Evolutionary conservation across 495 filamentous ascomycete genomes (phyloP).

Genomic region (Xylaria curta): DNA sequence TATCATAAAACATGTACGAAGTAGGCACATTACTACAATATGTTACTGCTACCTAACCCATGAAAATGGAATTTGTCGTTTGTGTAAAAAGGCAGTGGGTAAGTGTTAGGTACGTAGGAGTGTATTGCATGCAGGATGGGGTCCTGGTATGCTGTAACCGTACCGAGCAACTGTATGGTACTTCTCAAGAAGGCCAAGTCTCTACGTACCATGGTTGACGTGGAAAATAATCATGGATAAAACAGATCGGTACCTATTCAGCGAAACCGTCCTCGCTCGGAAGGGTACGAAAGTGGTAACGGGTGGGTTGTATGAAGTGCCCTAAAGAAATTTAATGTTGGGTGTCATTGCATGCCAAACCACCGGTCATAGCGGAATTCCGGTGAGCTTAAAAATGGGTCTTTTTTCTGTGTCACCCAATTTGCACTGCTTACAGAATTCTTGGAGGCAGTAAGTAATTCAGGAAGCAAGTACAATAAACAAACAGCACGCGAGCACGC

Average conservation of each 20-base stretch:
- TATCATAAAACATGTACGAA: not conserved
- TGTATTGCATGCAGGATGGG: not conserved
- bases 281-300: not conserved
- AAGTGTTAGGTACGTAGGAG: not conserved
- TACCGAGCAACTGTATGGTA: not conserved
- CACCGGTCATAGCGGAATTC: not conserved
- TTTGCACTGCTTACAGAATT: not conserved
- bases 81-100: not conserved
- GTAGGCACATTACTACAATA: not conserved
- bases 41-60: not conserved
- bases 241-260: not conserved
- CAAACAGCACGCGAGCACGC: too few relatives aligned
- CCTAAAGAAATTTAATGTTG: not conserved
- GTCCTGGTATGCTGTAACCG: not conserved
- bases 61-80: not conserved
- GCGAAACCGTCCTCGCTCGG: not conserved
- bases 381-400: not conserved
- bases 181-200: not conserved
- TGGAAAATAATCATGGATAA: not conserved
- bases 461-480: too few relatives aligned
- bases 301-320: not conserved
- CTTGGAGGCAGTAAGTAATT: too few relatives aligned
- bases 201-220: not conserved
- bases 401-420: not conserved
- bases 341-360: slow-evolving; percentile 2